Percentiles rank a stretch among this genome's conserved stretches.
Evolutionary conservation across 1,284 basidiomycete species (phyloP).

Genomic region (Cryptococcus sp.): DNA sequence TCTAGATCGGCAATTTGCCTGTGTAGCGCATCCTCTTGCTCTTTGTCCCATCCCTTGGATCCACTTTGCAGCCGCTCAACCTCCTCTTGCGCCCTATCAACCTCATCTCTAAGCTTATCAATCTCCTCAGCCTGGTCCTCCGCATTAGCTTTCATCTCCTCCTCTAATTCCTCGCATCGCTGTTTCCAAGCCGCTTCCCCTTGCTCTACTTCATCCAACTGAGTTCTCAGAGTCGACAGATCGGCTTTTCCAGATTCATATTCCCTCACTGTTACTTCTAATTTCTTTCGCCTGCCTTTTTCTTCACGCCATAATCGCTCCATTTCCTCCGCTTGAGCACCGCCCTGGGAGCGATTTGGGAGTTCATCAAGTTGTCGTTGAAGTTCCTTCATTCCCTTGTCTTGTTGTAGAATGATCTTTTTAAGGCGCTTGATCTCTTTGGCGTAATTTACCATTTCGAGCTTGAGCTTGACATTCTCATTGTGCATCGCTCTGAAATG

Average conservation of each 20-base stretch:
- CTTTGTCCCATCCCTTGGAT: conserved; percentile 50
- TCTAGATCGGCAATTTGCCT: conserved; percentile 57
- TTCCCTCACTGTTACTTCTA: conserved; percentile 24
- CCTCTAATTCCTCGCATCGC: conserved; percentile 66
- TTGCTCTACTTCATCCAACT: conserved; percentile 58
- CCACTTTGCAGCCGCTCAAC: conserved; percentile 56
- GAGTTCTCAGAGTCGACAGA: conserved; percentile 43
- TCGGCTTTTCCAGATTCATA: conserved; percentile 64
- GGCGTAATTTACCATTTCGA: conserved; percentile 85
- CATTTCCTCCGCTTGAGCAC: conserved; percentile 11
- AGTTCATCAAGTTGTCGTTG: conserved; percentile 51
- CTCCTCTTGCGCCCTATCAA: conserved; percentile 53
- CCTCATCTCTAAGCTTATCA: conserved; percentile 52
- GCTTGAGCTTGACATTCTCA: conserved; percentile 89
- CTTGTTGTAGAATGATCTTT: conserved; percentile 77
- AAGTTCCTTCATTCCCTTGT: conserved; percentile 71
- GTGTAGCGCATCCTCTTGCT: conserved; percentile 60
- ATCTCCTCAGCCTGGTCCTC: conserved; percentile 60
- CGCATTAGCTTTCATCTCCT: conserved; percentile 53
- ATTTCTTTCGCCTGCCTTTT: conserved; percentile 29
- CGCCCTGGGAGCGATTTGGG: conserved; percentile 24
- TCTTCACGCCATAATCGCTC: conserved; percentile 39
- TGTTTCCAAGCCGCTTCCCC: conserved; percentile 63
- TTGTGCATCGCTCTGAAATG: conserved; percentile 86
- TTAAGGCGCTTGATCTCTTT: conserved; percentile 89